Evolutionary conservation across 2,329 filamentous ascomycete genomes (phyloP), one percentile per base, ranked within the genome.

Genomic region (Pseudogymnoascus pannorum): DNA sequence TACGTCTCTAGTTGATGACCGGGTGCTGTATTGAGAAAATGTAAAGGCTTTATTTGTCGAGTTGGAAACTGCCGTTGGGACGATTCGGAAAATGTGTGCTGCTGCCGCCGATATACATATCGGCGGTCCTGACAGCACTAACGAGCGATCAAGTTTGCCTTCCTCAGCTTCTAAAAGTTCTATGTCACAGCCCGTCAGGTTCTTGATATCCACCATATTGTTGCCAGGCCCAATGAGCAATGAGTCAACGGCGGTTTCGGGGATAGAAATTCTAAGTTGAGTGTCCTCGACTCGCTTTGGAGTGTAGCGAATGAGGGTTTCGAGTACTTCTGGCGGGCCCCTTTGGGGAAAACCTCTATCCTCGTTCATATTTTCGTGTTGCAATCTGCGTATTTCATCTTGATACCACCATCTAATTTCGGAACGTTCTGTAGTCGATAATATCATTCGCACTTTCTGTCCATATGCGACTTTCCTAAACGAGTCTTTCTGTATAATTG

Each of bases 131-230:
- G 31, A 14, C 31, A 58, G 16, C 6, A 22, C 5, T 29, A 58
- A 29, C 4, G 18, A 38, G 18, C 57, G 57, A 26, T 11, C 24
- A n/a, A 20, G 16, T 24, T 29, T 38, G 6, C 36, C 36, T 14
- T 58, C 57, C 9, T 58, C 57, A 9, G 57, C 57, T 29, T 38
- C 57, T 11, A 58, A 33, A 26, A 58, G 31, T 33, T 58, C 57
- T 31, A 58, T 38, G 14, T 58, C 33, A 26, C 57, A 58, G 24
- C 57, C 57, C 16, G 57, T 58, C 33, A 36, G 16, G n/a, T 14
- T 16, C 57, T 58, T 58, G 57, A 58, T 58, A 16, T 58, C 57
- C 5, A 58, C 14, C 24, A 58, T 58, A 38, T 58, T 58, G 33
- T 58, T 40, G 18, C 36, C 57, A 16, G 24, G n/a, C 7, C 57